phyloP scores from a whole-genome alignment of 1,284 basidiomycete species.

The Polyporus tsugae region DNA sequence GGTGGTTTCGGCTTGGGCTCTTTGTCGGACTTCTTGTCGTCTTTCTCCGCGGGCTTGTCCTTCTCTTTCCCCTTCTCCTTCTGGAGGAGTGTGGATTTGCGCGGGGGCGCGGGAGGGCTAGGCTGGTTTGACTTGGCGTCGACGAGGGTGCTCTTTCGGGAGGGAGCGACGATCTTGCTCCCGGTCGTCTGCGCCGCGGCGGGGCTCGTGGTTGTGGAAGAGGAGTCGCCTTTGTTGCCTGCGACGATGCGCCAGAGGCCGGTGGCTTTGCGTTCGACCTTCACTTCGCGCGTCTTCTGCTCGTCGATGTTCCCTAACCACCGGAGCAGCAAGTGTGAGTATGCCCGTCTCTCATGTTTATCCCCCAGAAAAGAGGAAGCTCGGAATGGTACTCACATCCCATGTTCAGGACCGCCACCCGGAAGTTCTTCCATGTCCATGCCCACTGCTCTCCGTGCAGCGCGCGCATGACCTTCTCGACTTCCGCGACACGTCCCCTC shows the following conservation, averaged over 20 bases:
- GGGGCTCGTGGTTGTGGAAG: slow-evolving; percentile 4
- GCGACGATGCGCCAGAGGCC: slow-evolving; percentile 62
- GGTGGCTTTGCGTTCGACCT: slow-evolving; percentile 57
- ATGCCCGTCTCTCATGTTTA: not conserved
- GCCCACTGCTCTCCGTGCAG: slow-evolving; percentile 73
- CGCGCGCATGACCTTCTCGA: slow-evolving; percentile 70
- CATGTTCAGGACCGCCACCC: slow-evolving; percentile 74
- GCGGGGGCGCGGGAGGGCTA: slow-evolving; percentile 14
- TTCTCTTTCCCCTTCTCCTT: slow-evolving; percentile 15
- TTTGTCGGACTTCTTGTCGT: slow-evolving; percentile 11
- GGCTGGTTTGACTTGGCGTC: slow-evolving; percentile 20
- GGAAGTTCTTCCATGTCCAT: slow-evolving; percentile 81
- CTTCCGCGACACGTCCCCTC: slow-evolving; percentile 63
- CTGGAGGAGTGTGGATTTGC: slow-evolving; percentile 14
- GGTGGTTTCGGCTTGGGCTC: slow-evolving; percentile 3
- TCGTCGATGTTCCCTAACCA: slow-evolving; percentile 64
- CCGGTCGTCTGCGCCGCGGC: slow-evolving; percentile 10
- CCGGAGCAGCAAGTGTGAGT: not conserved
- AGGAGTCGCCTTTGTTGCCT: slow-evolving; percentile 47
- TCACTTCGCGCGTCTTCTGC: slow-evolving; percentile 60
- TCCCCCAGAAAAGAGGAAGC: slow-evolving; percentile 1
- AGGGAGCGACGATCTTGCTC: slow-evolving; percentile 1
- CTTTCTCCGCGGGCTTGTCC: slow-evolving; percentile 3
- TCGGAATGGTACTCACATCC: slow-evolving; percentile 61
- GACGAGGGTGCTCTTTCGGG: slow-evolving; percentile 20